Percentiles rank a stretch among this genome's conserved stretches.
phyloP scores from a whole-genome alignment of 148 eudicot species.

The Pouteria glomerata region DNA sequence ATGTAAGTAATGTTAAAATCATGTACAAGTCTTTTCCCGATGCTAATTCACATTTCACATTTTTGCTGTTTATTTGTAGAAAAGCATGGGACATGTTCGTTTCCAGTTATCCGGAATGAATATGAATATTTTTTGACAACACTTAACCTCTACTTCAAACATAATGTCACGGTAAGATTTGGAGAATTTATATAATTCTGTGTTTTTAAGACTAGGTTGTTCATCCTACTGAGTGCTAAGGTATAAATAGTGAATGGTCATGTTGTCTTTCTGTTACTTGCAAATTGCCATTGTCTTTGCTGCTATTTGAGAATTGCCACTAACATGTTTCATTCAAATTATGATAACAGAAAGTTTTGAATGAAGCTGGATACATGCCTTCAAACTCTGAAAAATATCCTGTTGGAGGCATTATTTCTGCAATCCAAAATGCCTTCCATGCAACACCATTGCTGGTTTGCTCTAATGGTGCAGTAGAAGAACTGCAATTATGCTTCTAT shows the following conservation, averaged over 20 bases:
- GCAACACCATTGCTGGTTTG: constrained; percentile 60
- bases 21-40: background rate
- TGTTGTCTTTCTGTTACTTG: background rate
- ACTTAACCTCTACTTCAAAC: constrained; percentile 76
- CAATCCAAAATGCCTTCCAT: constrained; percentile 88
- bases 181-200: background rate
- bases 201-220: background rate
- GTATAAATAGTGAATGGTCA: background rate
- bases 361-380: constrained; percentile 80
- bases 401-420: constrained; percentile 71
- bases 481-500: constrained; percentile 71
- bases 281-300: background rate
- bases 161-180: constrained; percentile 79
- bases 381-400: constrained; percentile 93
- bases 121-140: constrained; percentile 63
- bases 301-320: background rate
- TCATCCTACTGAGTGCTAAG: background rate
- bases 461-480: constrained; percentile 64
- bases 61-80: constrained; percentile 41
- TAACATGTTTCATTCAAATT: background rate
- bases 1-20: background rate
- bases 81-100: constrained; percentile 90
- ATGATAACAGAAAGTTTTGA: constrained; percentile 59
- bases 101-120: constrained; percentile 55
- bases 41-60: constrained; percentile 8